Conservation (phyloP, 768 basidiomycete genomes). For the Agaricus blazei region DNA sequence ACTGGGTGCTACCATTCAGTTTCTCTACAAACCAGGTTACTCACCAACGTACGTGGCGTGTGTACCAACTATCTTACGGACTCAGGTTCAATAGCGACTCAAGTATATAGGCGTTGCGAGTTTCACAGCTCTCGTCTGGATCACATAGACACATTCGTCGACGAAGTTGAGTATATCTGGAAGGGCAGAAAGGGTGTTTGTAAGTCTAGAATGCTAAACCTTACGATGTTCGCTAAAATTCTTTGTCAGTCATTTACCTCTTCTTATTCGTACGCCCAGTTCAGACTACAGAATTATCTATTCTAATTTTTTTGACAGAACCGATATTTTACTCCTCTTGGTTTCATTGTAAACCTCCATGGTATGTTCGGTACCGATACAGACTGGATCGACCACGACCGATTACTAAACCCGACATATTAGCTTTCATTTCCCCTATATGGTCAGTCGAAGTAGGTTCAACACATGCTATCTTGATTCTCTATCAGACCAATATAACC, state of each 20-base stretch:
- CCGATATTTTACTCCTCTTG: slow-evolving; percentile 58
- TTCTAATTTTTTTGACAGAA: slow-evolving; percentile 34
- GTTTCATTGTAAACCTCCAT: slow-evolving; percentile 54
- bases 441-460: slow-evolving; percentile 33
- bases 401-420: background rate
- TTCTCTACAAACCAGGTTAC: background rate
- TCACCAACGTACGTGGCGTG: background rate
- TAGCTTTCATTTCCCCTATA: slow-evolving; percentile 37
- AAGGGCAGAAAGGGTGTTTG: slow-evolving; percentile 40
- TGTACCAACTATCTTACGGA: background rate
- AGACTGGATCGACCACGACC: background rate
- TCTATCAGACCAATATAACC: background rate
- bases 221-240: background rate
- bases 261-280: slow-evolving; percentile 29
- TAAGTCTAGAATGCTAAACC: slow-evolving; percentile 22
- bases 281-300: background rate
- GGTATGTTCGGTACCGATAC: slow-evolving; percentile 20
- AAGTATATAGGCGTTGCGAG: slow-evolving; percentile 50
- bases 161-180: slow-evolving; percentile 53
- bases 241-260: slow-evolving; percentile 31
- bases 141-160: slow-evolving; percentile 46
- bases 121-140: slow-evolving; percentile 52
- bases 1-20: background rate
- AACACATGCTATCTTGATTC: background rate
- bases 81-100: background rate